A percentile compares a stretch with the other conserved stretches of the same genome.
Evolutionary conservation across 768 basidiomycete species (phyloP).

Genomic region (Amanita brunnescens): DNA sequence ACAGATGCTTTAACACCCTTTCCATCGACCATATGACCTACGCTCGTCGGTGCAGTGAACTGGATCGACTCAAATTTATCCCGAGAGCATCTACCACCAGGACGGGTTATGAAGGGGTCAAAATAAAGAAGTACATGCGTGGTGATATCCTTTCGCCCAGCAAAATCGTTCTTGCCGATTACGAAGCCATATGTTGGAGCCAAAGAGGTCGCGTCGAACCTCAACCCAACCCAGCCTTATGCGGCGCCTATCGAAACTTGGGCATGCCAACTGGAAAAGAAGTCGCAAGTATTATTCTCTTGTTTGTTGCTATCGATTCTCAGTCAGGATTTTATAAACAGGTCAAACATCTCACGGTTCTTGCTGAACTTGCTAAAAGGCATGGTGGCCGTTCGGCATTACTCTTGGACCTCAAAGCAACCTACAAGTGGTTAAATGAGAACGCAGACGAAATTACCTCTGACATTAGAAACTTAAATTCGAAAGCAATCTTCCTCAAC

Average conservation of each 20-base stretch:
- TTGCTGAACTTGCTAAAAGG: conserved; percentile 22
- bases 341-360: conserved; percentile 32
- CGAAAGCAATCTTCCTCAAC: conserved; percentile 45
- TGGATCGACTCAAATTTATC: conserved; percentile 32
- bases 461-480: conserved; percentile 13
- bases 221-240: conserved; percentile 19
- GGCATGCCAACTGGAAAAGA: conserved; percentile 31
- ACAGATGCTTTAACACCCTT: conserved; percentile 21
- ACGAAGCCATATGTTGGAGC: conserved; percentile 38
- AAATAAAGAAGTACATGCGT: conserved; percentile 17
- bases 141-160: conserved; percentile 25
- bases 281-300: conserved; percentile 28
- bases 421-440: conserved; percentile 35
- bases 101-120: conserved; percentile 11
- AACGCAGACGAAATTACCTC: conserved; percentile 14
- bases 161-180: conserved; percentile 28
- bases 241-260: conserved; percentile 23
- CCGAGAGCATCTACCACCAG: conserved; percentile 21
- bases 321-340: conserved; percentile 12
- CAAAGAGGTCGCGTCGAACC: conserved; percentile 29
- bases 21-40: conserved; percentile 19
- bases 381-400: conserved; percentile 19
- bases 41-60: conserved; percentile 18
- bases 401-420: conserved; percentile 28
- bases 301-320: not conserved